Evolutionary conservation across 106 monocot genomes (phyloP), one percentile per base, ranked within the genome.

Genomic region (Vanilla planifolia): DNA sequence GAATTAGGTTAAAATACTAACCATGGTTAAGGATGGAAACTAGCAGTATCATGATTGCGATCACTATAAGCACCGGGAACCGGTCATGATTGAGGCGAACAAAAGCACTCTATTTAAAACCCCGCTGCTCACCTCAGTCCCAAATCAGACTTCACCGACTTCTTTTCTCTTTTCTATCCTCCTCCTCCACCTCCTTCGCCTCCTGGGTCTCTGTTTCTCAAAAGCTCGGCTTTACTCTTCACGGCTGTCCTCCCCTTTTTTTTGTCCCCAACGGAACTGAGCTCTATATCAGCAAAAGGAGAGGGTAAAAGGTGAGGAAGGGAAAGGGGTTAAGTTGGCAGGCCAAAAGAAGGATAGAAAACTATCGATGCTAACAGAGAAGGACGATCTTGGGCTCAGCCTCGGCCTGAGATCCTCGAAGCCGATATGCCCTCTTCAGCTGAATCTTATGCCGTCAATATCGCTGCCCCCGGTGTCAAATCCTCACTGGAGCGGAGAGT

Each of bases 361-460:
- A 16, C 28, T 33, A 9, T 5, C 57, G 51, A 62, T 70, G 70
- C 32, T 70, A 51, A 40, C 33, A 9, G 70, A 62, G 7, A 61
- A 35, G 34, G 70, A 68, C 45, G 70, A 52, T 41, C 70, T 70
- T 1, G 51, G 69, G 37, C 69, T 69, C 19, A 51, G 60, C 58
- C 59, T 68, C 14, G 26, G 69, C 24, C 70, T 70, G 37, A 33
- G 58, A 26, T 60, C 44, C 8, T 17, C 46, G 2, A 3, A 35
- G 20, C 23, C 48, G 4, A 3, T 2, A 7, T 33, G 33, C 32
- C 37, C 51, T 26, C 25, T 66, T 21, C 51, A 53, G 7, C 52
- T 53, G 30, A 66, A 55, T 37, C 41, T 66, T n/a, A 53, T 66
- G 65, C 64, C 64, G 16, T 6, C 48, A 39, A 11, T 14, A 14